These are phyloP conservation scores for Daldinia childiae DNA, from an alignment of 495 filamentous ascomycete genomes.

Conservation along the genomic window DNA sequence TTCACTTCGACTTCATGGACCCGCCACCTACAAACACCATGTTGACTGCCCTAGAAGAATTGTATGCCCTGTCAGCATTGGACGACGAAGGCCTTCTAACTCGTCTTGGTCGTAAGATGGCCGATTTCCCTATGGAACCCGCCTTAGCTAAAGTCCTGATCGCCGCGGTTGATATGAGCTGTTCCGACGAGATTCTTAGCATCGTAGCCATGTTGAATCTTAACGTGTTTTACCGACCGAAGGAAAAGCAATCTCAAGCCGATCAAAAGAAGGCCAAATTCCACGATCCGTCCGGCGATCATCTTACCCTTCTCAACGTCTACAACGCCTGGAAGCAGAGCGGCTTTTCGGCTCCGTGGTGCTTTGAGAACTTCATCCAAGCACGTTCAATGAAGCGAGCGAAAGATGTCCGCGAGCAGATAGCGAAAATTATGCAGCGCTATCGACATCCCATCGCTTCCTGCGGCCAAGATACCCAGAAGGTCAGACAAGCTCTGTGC, in stretches of 20 bases:
- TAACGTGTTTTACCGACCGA: slow-evolving; percentile 91
- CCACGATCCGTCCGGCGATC: slow-evolving; percentile 93
- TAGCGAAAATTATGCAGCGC: slow-evolving; percentile 90
- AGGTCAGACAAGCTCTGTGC: slow-evolving; percentile 91
- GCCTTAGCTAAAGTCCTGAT: slow-evolving; percentile 90
- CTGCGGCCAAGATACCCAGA: slow-evolving; percentile 86
- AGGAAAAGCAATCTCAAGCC: slow-evolving; percentile 94
- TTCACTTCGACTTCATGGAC: slow-evolving; percentile 99
- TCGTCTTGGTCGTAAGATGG: slow-evolving; percentile 93
- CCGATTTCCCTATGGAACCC: slow-evolving; percentile 94
- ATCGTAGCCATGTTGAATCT: slow-evolving; percentile 96
- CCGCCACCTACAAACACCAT: slow-evolving; percentile 97
- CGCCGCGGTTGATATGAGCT: slow-evolving; percentile 83
- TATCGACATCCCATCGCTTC: slow-evolving; percentile 82
- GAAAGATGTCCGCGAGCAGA: slow-evolving; percentile 90
- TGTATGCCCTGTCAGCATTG: slow-evolving; percentile 90
- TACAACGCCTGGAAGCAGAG: slow-evolving; percentile 93
- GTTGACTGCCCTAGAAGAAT: slow-evolving; percentile 93
- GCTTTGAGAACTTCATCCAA: slow-evolving; percentile 98
- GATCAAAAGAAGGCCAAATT: slow-evolving; percentile 98
- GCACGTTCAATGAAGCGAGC: slow-evolving; percentile 85
- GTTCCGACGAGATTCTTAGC: slow-evolving; percentile 90
- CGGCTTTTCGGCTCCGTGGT: slow-evolving; percentile 87
- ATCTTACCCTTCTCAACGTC: slow-evolving; percentile 93
- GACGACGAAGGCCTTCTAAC: slow-evolving; percentile 98